Percentiles rank a stretch among this genome's conserved stretches.
Conservation (phyloP, 1,139 yeast genomes). For the Protomyces pachydermus region DNA sequence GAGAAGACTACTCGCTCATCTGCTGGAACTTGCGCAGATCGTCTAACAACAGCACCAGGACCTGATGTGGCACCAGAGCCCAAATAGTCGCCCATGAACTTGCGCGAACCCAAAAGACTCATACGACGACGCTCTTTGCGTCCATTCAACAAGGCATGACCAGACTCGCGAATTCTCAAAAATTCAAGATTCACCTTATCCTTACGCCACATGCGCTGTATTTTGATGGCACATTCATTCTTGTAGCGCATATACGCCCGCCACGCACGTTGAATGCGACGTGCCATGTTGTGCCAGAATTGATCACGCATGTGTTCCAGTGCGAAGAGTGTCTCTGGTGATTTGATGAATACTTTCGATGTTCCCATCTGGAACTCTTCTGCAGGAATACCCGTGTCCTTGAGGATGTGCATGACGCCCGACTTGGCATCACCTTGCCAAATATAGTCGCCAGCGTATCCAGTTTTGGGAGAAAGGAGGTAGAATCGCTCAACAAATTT, state of each 20-base stretch:
- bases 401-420: constrained; percentile 74
- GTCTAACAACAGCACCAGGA: constrained; percentile 58
- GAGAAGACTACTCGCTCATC: constrained; percentile 72
- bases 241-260: constrained; percentile 74
- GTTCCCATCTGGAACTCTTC: constrained; percentile 89
- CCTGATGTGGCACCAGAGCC: constrained; percentile 70
- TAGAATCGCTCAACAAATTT: constrained; percentile 96
- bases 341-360: constrained; percentile 90
- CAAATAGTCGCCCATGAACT: constrained; percentile 91
- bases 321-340: constrained; percentile 95
- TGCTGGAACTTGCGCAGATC: constrained; percentile 56
- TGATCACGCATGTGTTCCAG: constrained; percentile 94
- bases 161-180: constrained; percentile 74
- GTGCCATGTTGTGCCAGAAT: constrained; percentile 98
- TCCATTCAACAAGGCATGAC: constrained; percentile 61
- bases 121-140: constrained; percentile 86
- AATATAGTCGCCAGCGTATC: constrained; percentile 96
- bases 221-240: constrained; percentile 77
- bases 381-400: constrained; percentile 72
- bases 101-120: constrained; percentile 81
- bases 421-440: constrained; percentile 85
- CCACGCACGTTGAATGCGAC: constrained; percentile 96
- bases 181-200: constrained; percentile 74
- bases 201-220: constrained; percentile 82
- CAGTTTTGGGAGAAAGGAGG: constrained; percentile 77